A percentile compares a stretch with the other conserved stretches of the same genome.
Evolutionary conservation across 2,329 filamentous ascomycete genomes (phyloP).

Genomic region (Epichloe hybrida): DNA sequence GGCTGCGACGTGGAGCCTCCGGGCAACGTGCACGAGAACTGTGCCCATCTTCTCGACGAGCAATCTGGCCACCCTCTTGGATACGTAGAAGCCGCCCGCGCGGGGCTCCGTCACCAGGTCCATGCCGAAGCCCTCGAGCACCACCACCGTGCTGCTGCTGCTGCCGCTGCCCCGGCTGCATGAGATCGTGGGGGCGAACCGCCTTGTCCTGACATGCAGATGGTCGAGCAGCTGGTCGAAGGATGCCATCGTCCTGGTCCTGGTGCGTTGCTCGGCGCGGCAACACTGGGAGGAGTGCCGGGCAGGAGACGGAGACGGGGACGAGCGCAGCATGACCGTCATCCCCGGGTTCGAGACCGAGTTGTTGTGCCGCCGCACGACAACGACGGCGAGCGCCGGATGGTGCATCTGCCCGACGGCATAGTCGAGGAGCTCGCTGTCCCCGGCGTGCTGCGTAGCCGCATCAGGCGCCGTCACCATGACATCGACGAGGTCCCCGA

Average conservation of each 20-base stretch:
- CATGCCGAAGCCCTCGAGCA: background rate
- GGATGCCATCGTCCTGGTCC: background rate
- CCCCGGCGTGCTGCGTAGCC: background rate
- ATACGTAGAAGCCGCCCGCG: background rate
- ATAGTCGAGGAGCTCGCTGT: background rate
- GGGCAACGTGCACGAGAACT: background rate
- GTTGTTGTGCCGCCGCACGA: background rate
- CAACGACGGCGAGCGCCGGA: background rate
- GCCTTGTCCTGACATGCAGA: background rate
- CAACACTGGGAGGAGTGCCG: background rate
- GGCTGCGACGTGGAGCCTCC: background rate
- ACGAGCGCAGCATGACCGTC: background rate
- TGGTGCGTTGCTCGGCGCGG: background rate
- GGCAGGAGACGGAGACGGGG: too few relatives aligned
- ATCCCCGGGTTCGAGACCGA: background rate
- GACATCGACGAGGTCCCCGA: background rate
- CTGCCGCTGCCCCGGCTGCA: too few relatives aligned
- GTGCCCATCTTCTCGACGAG: background rate
- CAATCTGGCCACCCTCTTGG: too few relatives aligned
- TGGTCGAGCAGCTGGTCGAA: background rate
- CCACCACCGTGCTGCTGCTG: background rate
- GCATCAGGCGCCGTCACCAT: background rate
- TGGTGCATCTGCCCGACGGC: background rate
- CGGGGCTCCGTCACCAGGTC: background rate
- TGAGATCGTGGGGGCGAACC: background rate